Conservation (phyloP, 352 stramenopile species). For the Globisporangium emineosum region DNA sequence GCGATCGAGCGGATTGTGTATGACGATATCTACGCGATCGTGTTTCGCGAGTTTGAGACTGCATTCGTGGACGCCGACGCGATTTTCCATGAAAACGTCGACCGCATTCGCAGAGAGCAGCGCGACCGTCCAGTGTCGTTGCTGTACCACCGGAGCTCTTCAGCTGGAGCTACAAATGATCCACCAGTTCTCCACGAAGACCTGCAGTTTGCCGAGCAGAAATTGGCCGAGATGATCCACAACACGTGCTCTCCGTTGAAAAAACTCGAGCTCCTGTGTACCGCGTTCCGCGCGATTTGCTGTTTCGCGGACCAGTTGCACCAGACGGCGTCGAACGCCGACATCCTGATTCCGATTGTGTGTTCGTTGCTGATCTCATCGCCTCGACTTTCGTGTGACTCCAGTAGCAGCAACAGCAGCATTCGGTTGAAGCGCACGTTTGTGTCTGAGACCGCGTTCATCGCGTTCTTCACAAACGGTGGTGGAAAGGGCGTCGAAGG, state of each 20-base stretch:
- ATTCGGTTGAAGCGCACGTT: constrained; percentile 27
- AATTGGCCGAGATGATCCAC: constrained; percentile 45
- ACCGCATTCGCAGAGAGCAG: constrained; percentile 47
- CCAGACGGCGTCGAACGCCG: constrained; percentile 55
- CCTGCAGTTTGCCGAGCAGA: constrained; percentile 38
- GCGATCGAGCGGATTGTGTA: constrained; percentile 65
- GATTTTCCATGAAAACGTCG: constrained; percentile 44
- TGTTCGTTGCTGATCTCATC: constrained; percentile 58
- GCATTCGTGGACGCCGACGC: constrained; percentile 41
- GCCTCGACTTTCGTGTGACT: constrained; percentile 21
- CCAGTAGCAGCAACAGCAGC: neutral
- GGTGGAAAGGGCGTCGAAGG: constrained; percentile 73
- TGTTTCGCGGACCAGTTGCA: constrained; percentile 65
- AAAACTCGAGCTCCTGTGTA: constrained; percentile 64
- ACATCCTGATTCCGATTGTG: constrained; percentile 71
- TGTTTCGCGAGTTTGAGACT: constrained; percentile 51
- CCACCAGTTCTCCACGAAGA: constrained; percentile 28
- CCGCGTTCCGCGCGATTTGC: constrained; percentile 58
- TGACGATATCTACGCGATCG: constrained; percentile 58
- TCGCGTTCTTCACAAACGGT: constrained; percentile 73
- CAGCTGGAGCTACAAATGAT: neutral
- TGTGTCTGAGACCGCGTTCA: constrained; percentile 71
- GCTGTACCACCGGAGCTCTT: neutral
- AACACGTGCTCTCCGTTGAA: constrained; percentile 45
- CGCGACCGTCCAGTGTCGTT: constrained; percentile 27